phyloP scores from a whole-genome alignment of 2,329 filamentous ascomycete genomes.

The Ophiostoma himal-ulmi region DNA sequence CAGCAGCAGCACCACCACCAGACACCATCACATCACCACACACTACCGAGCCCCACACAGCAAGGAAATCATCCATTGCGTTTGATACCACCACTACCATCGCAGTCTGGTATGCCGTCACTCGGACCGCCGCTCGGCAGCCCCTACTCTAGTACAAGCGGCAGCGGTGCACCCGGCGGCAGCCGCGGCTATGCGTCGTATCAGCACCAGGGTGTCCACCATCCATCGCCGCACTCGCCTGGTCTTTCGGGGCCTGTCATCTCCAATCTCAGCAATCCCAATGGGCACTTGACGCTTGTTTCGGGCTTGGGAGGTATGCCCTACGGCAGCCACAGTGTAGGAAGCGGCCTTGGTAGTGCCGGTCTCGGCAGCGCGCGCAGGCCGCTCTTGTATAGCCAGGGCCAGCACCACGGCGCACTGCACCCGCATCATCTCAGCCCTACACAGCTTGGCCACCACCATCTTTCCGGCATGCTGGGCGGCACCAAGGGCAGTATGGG shows the following conservation, averaged over 20 bases:
- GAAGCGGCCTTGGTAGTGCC: not conserved
- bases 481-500: constrained; percentile 44
- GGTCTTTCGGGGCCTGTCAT: constrained; percentile 21
- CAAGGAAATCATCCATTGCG: constrained; percentile 16
- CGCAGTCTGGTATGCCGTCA: constrained; percentile 19
- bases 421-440: constrained; percentile 36
- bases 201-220: constrained; percentile 9
- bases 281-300: constrained; percentile 21
- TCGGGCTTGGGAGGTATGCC: constrained; percentile 19
- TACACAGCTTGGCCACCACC: constrained; percentile 26
- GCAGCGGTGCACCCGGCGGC: not conserved
- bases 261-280: constrained; percentile 21
- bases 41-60: constrained; percentile 19
- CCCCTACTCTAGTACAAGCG: not conserved
- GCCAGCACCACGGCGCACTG: constrained; percentile 12
- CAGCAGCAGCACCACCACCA: constrained; percentile 15
- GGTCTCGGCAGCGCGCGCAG: constrained; percentile 3
- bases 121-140: constrained; percentile 17
- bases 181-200: constrained; percentile 15
- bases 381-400: constrained; percentile 24
- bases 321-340: constrained; percentile 12
- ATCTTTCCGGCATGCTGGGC: constrained; percentile 52
- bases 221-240: constrained; percentile 17
- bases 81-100: constrained; percentile 21
- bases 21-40: constrained; percentile 9